Conservation (phyloP, 176 grass and related monocot species). For the Alopecurus myosuroides region DNA sequence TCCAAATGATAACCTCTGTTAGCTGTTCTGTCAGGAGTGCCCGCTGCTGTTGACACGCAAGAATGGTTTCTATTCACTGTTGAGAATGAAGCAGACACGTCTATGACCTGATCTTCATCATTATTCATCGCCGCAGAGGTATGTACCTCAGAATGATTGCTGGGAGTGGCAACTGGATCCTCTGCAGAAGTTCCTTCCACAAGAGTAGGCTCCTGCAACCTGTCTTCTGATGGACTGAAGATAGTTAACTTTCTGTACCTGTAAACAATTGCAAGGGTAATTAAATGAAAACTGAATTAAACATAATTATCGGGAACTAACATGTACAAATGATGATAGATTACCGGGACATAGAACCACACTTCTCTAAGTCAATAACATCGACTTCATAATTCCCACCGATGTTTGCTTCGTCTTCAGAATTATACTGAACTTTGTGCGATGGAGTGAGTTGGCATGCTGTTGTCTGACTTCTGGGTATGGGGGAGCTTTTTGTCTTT, state of each 20-base stretch:
- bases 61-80: conserved; percentile 42
- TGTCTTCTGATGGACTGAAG: conserved; percentile 33
- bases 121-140: background rate
- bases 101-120: conserved; percentile 14
- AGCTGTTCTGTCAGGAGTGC: conserved; percentile 53
- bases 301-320: too few relatives aligned
- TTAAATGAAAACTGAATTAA: conserved; percentile 29
- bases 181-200: conserved; percentile 5
- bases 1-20: conserved; percentile 33
- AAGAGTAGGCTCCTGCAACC: background rate
- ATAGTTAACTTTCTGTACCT: conserved; percentile 46
- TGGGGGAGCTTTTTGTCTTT: conserved; percentile 17
- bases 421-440: conserved; percentile 5
- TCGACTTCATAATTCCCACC: conserved; percentile 10
- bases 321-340: conserved; percentile 30
- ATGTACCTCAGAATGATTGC: conserved; percentile 17
- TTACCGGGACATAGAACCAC: conserved; percentile 38
- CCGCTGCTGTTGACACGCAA: conserved; percentile 31
- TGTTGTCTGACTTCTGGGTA: background rate
- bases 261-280: conserved; percentile 6
- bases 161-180: conserved; percentile 24
- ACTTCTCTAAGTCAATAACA: conserved; percentile 30
- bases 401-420: background rate
- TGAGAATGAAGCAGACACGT: conserved; percentile 29
- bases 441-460: background rate